phyloP scores from a whole-genome alignment of 768 basidiomycete species.

The Leccinum imitatum region DNA sequence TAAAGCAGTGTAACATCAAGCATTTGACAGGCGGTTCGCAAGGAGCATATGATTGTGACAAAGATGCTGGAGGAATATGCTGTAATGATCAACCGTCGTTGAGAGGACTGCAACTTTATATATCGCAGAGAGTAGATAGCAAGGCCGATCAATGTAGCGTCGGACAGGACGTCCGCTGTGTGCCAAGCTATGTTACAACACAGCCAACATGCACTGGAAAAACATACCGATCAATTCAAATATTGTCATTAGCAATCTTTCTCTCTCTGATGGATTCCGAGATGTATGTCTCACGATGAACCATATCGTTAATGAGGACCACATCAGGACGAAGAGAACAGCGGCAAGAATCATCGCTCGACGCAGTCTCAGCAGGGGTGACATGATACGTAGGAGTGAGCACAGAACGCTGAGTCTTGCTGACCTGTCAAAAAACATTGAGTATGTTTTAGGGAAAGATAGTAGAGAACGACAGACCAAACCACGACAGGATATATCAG shows the following conservation, averaged over 20 bases:
- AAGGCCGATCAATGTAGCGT: slow-evolving; percentile 11
- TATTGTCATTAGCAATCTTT: not conserved
- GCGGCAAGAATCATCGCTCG: slow-evolving; percentile 6
- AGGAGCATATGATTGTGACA: slow-evolving; percentile 6
- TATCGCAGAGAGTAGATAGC: slow-evolving; percentile 8
- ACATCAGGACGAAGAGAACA: slow-evolving; percentile 14
- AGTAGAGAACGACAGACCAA: slow-evolving; percentile 11
- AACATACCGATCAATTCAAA: slow-evolving; percentile 18
- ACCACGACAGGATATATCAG: slow-evolving; percentile 11
- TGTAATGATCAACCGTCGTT: slow-evolving; percentile 8
- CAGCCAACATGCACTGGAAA: not conserved
- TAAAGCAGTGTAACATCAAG: not conserved
- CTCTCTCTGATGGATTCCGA: not conserved
- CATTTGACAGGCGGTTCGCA: slow-evolving; percentile 12
- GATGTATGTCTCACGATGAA: slow-evolving; percentile 4
- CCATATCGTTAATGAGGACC: slow-evolving; percentile 5
- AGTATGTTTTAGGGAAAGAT: not conserved
- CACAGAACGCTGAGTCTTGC: slow-evolving; percentile 16
- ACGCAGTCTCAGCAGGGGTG: slow-evolving; percentile 8
- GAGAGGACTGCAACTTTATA: slow-evolving; percentile 1
- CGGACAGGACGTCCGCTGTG: slow-evolving; percentile 24
- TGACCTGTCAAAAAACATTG: slow-evolving; percentile 7
- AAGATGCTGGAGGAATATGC: slow-evolving; percentile 11
- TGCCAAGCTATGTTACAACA: slow-evolving; percentile 1
- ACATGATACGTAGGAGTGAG: slow-evolving; percentile 12